Percentiles rank a stretch among this genome's conserved stretches.
Conservation (phyloP, 495 filamentous ascomycete genomes). For the Tuber borchii region DNA sequence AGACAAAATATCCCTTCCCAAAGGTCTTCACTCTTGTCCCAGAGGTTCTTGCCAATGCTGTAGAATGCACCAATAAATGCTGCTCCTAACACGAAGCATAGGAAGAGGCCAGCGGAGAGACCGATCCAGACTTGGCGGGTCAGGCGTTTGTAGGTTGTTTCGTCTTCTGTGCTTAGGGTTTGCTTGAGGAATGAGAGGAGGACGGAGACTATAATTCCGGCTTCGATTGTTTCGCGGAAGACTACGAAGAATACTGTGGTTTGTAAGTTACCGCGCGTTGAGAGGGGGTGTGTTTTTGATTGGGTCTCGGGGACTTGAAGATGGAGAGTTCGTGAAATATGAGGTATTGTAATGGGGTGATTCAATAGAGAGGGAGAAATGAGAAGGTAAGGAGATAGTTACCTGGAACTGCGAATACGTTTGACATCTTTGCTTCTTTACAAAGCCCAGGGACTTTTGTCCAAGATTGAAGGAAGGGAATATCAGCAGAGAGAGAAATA, state of each 20-base stretch:
- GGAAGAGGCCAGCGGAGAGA: conserved; percentile 49
- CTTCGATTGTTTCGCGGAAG: conserved; percentile 66
- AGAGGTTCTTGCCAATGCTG: conserved; percentile 52
- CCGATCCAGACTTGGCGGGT: conserved; percentile 57
- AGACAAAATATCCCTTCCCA: conserved; percentile 64
- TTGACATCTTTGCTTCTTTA: conserved; percentile 34
- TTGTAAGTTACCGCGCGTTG: conserved; percentile 13
- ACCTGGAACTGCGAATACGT: conserved; percentile 48
- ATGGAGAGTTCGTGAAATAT: neutral
- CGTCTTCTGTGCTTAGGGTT: conserved; percentile 46
- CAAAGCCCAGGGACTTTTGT: neutral
- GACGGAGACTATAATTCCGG: conserved; percentile 62
- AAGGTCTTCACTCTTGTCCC: conserved; percentile 55
- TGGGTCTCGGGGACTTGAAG: neutral
- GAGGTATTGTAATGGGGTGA: neutral
- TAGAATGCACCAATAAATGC: conserved; percentile 67
- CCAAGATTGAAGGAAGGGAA: neutral
- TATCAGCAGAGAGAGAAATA: neutral
- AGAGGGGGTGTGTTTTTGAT: neutral
- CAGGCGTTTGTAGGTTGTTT: conserved; percentile 50
- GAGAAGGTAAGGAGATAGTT: conserved; percentile 16
- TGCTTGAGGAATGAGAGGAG: conserved; percentile 65
- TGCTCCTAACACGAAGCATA: conserved; percentile 55
- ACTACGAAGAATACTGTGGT: conserved; percentile 60
- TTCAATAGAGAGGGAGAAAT: neutral